These are phyloP conservation scores for Oryza glaberrima DNA, from an alignment of 176 grass and related monocot genomes.

Conservation along the genomic window DNA sequence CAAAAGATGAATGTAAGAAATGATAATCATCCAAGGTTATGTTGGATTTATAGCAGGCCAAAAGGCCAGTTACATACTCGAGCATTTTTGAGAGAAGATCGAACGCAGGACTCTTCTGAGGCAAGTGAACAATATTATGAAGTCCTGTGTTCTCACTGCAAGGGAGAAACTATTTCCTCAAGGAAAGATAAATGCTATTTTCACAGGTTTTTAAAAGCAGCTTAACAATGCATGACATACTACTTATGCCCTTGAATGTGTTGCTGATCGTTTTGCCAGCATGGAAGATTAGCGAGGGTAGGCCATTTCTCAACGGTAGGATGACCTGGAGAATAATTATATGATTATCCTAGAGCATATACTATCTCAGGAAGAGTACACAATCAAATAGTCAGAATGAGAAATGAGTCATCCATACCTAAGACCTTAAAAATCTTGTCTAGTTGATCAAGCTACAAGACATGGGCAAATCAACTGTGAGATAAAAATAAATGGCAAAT, in stretches of 20 bases:
- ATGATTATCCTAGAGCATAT: constrained; percentile 20
- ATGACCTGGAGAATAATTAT: constrained; percentile 68
- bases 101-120: constrained; percentile 74
- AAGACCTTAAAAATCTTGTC: constrained; percentile 99
- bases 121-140: constrained; percentile 84
- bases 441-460: constrained; percentile 92
- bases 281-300: constrained; percentile 88
- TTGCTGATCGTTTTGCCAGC: constrained; percentile 88
- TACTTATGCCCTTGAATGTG: constrained; percentile 90
- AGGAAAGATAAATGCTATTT: constrained; percentile 23
- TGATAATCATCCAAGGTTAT: constrained; percentile 28
- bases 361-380: not conserved
- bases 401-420: constrained; percentile 58
- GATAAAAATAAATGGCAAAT: constrained; percentile 44
- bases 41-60: constrained; percentile 23
- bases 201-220: constrained; percentile 6
- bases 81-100: constrained; percentile 99
- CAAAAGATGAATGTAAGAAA: constrained; percentile 26
- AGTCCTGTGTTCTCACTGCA: constrained; percentile 90
- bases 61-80: constrained; percentile 62
- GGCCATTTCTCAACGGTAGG: constrained; percentile 98
- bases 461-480: constrained; percentile 46
- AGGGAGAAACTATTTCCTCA: constrained; percentile 35
- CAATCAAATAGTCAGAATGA: constrained; percentile 22
- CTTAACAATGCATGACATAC: constrained; percentile 58